Conservation (phyloP, 768 basidiomycete species). For the Kwoniella mangroviensis region DNA sequence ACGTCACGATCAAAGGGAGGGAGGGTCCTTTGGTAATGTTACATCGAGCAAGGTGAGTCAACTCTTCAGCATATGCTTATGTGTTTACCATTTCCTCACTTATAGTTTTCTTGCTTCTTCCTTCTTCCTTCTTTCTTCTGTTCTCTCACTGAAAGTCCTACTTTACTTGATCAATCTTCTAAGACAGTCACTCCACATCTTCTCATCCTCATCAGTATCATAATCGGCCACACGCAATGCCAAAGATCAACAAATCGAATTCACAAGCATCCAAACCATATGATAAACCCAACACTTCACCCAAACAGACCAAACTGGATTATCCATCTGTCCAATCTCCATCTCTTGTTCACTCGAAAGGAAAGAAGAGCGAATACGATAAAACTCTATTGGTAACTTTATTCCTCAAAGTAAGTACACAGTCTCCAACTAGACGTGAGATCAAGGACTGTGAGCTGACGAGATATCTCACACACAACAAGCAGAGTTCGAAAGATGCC, state of each 20-base stretch:
- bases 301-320: background rate
- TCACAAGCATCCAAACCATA: background rate
- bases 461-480: background rate
- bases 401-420: constrained; percentile 25
- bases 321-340: background rate
- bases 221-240: background rate
- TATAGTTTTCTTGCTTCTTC: no score
- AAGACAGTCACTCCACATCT: no score
- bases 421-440: background rate
- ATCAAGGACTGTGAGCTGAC: constrained; percentile 16
- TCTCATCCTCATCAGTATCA: no score
- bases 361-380: constrained; percentile 20
- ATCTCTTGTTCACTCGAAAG: background rate
- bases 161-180: no score
- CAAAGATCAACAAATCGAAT: background rate
- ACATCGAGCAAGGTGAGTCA: background rate
- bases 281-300: background rate
- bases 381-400: constrained; percentile 17
- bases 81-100: no score
- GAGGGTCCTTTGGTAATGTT: background rate
- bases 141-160: no score
- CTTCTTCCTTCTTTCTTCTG: no score
- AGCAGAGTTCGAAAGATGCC: constrained; percentile 26
- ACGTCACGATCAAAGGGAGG: background rate
- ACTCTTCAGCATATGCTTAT: background rate